Evolutionary conservation across 2,329 filamentous ascomycete genomes (phyloP).

Genomic region (Penicillium sp.): DNA sequence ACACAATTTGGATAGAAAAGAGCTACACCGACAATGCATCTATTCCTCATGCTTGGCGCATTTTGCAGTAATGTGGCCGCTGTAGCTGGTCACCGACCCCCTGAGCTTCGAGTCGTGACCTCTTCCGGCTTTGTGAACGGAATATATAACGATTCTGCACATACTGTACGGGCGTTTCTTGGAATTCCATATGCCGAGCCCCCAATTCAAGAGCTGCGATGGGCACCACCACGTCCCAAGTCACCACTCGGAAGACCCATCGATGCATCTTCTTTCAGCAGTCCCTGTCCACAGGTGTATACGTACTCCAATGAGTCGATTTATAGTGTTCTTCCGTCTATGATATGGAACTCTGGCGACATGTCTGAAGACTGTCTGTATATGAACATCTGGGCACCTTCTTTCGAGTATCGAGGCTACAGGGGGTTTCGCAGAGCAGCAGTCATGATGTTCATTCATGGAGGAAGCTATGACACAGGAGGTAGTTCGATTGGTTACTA

Average conservation of each 20-base stretch:
- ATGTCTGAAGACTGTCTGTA: constrained; percentile 24
- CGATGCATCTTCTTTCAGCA: constrained; percentile 25
- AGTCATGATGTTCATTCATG: constrained; percentile 24
- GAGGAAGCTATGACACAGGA: constrained; percentile 16
- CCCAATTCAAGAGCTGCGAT: constrained; percentile 46
- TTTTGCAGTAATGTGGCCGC: not conserved
- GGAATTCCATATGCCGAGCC: constrained; percentile 50
- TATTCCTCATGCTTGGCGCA: not conserved
- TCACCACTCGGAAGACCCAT: constrained; percentile 27
- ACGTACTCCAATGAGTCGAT: constrained; percentile 16
- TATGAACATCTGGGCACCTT: constrained; percentile 22
- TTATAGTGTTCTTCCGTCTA: constrained; percentile 18
- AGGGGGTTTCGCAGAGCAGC: not conserved
- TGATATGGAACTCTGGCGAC: constrained; percentile 8
- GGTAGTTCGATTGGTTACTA: constrained; percentile 12
- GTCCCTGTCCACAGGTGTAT: constrained; percentile 9
- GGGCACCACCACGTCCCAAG: constrained; percentile 34
- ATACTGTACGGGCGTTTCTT: constrained; percentile 35
- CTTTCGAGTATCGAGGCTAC: not conserved
- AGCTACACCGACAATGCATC: not conserved
- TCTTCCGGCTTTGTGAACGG: constrained; percentile 19
- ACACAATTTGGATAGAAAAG: not conserved
- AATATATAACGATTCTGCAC: constrained; percentile 17
- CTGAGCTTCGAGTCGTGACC: constrained; percentile 13
- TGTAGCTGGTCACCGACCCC: not conserved